Conservation (phyloP, 202 grass and related monocot genomes). For the Zizania palustris region DNA sequence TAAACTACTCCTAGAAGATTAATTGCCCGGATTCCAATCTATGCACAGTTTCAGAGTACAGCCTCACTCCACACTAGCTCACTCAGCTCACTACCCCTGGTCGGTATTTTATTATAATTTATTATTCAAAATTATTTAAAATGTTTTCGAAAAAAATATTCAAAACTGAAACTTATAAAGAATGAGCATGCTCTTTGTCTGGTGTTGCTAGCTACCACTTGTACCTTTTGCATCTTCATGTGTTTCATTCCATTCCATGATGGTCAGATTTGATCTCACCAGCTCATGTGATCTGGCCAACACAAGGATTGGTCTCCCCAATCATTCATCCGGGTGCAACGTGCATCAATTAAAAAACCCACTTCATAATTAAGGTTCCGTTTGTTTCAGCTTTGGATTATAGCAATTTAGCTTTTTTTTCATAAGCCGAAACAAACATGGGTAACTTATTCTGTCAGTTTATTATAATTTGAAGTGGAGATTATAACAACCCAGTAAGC, state of each 20-base stretch:
- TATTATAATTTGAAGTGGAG: no score
- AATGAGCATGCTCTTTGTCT: conserved; percentile 41
- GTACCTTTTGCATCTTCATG: background rate
- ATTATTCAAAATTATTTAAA: background rate
- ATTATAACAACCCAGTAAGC: no score
- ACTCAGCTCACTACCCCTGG: background rate
- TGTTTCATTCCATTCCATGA: conserved; percentile 1
- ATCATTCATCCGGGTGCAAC: background rate
- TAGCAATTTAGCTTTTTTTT: no score
- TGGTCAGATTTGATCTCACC: conserved; percentile 11
- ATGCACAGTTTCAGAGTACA: background rate
- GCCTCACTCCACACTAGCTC: background rate
- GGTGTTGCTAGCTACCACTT: conserved; percentile 25
- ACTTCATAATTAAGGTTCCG: background rate
- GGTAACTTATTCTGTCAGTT: no score
- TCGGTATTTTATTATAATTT: conserved; percentile 7
- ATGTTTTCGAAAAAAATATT: background rate
- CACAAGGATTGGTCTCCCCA: conserved; percentile 1
- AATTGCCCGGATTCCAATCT: background rate
- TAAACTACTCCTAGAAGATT: background rate
- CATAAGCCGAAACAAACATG: no score
- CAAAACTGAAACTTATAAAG: background rate
- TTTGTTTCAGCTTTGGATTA: no score
- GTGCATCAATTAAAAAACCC: background rate
- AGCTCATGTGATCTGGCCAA: conserved; percentile 41